Base-by-base conservation (phyloP, 139 green algal genomes). In the Gonium pectorale region DNA sequence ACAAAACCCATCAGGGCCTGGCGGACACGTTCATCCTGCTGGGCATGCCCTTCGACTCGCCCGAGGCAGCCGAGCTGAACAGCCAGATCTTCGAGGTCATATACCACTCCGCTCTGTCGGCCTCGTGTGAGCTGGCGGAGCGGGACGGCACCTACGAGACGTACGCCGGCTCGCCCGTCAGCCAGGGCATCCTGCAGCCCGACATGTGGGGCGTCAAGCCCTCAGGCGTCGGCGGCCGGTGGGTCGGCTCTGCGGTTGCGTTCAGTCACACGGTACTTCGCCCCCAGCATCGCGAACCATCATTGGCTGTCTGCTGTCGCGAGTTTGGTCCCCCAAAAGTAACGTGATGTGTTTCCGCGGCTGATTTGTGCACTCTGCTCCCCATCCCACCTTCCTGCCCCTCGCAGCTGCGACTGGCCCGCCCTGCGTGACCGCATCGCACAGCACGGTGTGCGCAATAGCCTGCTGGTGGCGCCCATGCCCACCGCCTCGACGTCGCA, bases 1-100 rank as follows among this genome's bases (percentile, higher is more conserved):
- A 2, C 82, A 31, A 59, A 6, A 4, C 22, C 17, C 68, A 33
- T 17, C 88, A 95, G 92, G 97, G 97, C 63, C 93, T 99, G 51
- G 97, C 97, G 4, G 97, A 99, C 88, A 91, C 95, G n/a, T 99
- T 99, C 95, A 95, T 99, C 71, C 94, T 99, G 56, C 94, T 99
- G 64, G 97, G 97, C 75, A 88, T 99, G 95, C 85, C 97, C 19
- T 99, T 99, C 87, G 97, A 99, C 92, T 97, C 92, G 41, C 74
- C 86, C 2, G 91, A 97, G 84, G 96, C 95, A 29, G 49, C 66
- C 44, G 86, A 95, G 90, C 92, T 98, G n/a, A 98, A 97, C 94
- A 91, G 89, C 49, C 93, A 99, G 44, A 98, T 99, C 80, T 99
- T 99, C 91, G 97, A 99, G 92, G 93, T 90, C 63, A 97, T 99